Percentiles rank a stretch among this genome's conserved stretches.
phyloP scores from a whole-genome alignment of 768 basidiomycete genomes.

The Chalciporus pseudorubinellus region DNA sequence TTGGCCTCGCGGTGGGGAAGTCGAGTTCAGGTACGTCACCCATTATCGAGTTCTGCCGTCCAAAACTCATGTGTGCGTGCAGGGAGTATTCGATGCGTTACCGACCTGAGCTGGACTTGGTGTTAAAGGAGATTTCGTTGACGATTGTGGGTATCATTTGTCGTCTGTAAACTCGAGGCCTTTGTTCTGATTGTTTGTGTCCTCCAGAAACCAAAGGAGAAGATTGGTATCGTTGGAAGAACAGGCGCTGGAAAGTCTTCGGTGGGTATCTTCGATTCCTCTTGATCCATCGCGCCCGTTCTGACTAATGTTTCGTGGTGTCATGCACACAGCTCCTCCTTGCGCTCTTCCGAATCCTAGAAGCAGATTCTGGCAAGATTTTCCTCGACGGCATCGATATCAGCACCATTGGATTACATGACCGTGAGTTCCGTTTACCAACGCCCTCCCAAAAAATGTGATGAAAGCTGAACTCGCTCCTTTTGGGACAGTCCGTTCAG shows the following conservation, averaged over 20 bases:
- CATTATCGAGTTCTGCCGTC: not conserved
- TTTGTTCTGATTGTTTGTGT: conserved; percentile 3
- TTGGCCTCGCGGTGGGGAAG: conserved; percentile 75
- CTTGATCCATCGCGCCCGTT: not conserved
- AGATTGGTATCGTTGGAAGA: conserved; percentile 85
- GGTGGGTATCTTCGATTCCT: conserved; percentile 34
- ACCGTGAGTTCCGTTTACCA: too few species aligned
- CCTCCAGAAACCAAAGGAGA: conserved; percentile 70
- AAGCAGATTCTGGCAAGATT: conserved; percentile 65
- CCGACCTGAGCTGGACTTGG: conserved; percentile 74
- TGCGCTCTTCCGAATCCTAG: conserved; percentile 75
- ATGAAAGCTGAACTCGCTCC: too few species aligned
- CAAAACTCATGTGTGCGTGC: too few species aligned
- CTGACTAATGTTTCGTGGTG: not conserved
- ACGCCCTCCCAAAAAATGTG: too few species aligned
- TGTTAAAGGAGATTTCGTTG: conserved; percentile 74
- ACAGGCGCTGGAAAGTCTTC: conserved; percentile 84
- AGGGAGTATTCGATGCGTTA: conserved; percentile 78
- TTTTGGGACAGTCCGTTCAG: conserved; percentile 54
- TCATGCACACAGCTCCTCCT: conserved; percentile 49
- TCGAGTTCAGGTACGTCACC: conserved; percentile 67
- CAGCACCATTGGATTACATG: conserved; percentile 69
- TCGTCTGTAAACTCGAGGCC: not conserved
- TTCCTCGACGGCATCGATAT: conserved; percentile 76
- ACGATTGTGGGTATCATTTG: conserved; percentile 48